Base-by-base conservation (phyloP, 208 protist species). In the Leishmania tropica region DNA sequence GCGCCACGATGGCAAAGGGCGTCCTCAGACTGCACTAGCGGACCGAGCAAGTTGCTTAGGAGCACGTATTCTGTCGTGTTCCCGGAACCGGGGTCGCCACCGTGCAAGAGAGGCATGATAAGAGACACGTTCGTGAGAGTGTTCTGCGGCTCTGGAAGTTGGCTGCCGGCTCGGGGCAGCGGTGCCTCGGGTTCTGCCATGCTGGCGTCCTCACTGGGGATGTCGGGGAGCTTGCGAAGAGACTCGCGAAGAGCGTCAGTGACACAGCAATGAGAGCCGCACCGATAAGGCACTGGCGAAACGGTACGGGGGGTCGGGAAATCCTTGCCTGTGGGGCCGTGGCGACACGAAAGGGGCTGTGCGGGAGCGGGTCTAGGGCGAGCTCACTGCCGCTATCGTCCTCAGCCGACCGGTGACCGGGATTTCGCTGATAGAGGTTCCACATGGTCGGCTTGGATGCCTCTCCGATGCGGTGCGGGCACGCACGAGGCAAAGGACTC, bases 11-110 rank as follows among this genome's bases (percentile, higher is more conserved):
- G 24, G 78, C 78, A 81, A 45, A 81, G 56, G n/a, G 71, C 78
- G 42, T 54, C 67, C 70, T 67, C 78, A 45, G 78, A 76, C 31
- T 54, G 42, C 78, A 81, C 10, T 31, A 81, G 78, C 71, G 78
- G 71, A 0, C 70, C 31, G n/a, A 81, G 53, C 28, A 81, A 45
- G 28, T 53, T 68, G 10, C 4, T 15, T 28, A 81, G 60, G n/a
- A 28, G 6, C 6, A 17, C 60, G n/a, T 13, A 1, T 6, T 19
- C 13, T 4, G 60, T 5, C 60, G n/a, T 35, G 60, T 54, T 54
- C 17, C 15, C 13, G 51, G 51, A 54, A 54, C 19, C 51, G 15
- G 51, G 51, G 51, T 54, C 51, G 13, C 51, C n/a, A 1, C n/a
- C 13, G 10, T 65, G 24, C 15, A 65, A 5, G 60, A 65, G 24